Percentiles rank a stretch among this genome's conserved stretches.
These are phyloP conservation scores for Quillaja saponaria DNA, from an alignment of 306 rosid genomes.

Conservation along the genomic window DNA sequence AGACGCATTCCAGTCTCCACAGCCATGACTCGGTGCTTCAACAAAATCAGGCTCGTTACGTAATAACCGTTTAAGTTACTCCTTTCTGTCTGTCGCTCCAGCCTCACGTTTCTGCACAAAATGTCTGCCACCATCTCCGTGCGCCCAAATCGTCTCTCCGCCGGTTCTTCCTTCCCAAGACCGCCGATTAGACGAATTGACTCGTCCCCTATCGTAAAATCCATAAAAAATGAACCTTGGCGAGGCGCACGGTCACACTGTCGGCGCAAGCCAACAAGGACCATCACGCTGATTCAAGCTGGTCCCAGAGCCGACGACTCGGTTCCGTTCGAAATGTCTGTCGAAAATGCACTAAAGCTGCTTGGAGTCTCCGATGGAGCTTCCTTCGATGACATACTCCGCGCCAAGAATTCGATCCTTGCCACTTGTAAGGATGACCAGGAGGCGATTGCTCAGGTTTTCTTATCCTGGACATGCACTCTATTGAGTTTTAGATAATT, in stretches of 20 bases:
- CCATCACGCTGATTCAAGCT: constrained; percentile 56
- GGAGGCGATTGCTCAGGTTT: constrained; percentile 70
- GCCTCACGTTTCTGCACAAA: constrained; percentile 41
- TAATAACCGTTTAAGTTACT: constrained; percentile 8
- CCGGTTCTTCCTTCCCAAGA: constrained; percentile 50
- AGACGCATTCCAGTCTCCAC: background rate
- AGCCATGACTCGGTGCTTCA: constrained; percentile 4
- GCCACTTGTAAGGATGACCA: constrained; percentile 77
- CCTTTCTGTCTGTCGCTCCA: background rate
- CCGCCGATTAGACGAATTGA: constrained; percentile 41
- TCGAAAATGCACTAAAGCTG: constrained; percentile 83
- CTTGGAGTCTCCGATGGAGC: constrained; percentile 94
- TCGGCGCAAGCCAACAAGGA: constrained; percentile 37
- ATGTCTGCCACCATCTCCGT: constrained; percentile 82
- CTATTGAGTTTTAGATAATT: constrained; percentile 3
- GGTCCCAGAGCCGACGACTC: constrained; percentile 83
- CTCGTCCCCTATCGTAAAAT: constrained; percentile 29
- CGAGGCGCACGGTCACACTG: constrained; percentile 30
- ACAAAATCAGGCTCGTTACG: background rate
- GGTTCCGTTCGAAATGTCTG: constrained; percentile 83
- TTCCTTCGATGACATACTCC: constrained; percentile 88
- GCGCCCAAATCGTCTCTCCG: constrained; percentile 71
- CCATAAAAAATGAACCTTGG: constrained; percentile 35
- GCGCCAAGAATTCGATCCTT: constrained; percentile 76
- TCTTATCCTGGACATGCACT: background rate